Percentiles rank a stretch among this genome's conserved stretches.
Conservation (phyloP, 768 basidiomycete species). For the Lentinula sp. region DNA sequence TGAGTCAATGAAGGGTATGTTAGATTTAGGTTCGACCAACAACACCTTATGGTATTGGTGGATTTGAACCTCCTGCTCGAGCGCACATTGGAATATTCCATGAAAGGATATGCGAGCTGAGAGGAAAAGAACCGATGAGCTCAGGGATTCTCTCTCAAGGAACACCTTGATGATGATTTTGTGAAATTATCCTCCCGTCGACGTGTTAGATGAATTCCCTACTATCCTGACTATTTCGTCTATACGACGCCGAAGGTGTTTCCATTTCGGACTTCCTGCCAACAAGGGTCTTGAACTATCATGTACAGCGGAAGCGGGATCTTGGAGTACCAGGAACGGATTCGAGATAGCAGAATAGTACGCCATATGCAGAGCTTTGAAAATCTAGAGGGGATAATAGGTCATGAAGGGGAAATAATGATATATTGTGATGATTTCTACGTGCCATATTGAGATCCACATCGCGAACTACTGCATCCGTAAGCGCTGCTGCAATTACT, state of each 20-base stretch:
- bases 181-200: constrained; percentile 12
- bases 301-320: constrained; percentile 35
- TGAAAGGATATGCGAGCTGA: constrained; percentile 15
- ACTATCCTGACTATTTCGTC: constrained; percentile 69
- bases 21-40: constrained; percentile 47
- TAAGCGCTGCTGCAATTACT: constrained; percentile 70
- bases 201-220: constrained; percentile 29
- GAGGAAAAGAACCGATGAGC: constrained; percentile 15
- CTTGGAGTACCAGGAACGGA: constrained; percentile 73
- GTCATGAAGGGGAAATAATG: neutral
- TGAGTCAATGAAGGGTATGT: constrained; percentile 80
- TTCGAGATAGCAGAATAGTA: constrained; percentile 82
- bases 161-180: too few relatives aligned
- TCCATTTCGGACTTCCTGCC: constrained; percentile 64
- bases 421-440: neutral
- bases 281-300: constrained; percentile 53
- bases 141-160: neutral
- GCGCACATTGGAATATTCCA: constrained; percentile 9
- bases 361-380: constrained; percentile 85
- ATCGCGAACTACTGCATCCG: constrained; percentile 79
- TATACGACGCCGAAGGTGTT: constrained; percentile 59
- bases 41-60: neutral
- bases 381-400: constrained; percentile 45
- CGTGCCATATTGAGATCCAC: constrained; percentile 71
- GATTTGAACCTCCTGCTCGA: neutral